Evolutionary conservation across 805 yeast genomes (phyloP), one percentile per base, ranked within the genome.

Genomic region (Spencermartinsiella europaea): DNA sequence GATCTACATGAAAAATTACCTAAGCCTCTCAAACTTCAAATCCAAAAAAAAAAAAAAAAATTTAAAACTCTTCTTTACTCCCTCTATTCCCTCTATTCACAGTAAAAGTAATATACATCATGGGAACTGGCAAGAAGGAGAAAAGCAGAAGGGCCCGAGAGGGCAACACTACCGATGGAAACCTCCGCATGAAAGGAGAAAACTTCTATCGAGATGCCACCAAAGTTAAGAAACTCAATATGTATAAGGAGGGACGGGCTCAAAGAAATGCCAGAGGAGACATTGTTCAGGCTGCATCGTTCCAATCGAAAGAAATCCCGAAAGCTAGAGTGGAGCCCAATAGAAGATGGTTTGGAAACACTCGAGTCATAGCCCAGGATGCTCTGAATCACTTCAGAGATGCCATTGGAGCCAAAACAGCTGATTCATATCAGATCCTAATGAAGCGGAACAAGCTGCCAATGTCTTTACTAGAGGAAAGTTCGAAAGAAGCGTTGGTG

Each of bases 361-460:
- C 99, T 12, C 79, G 99, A 62, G 99, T 91, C 35, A 91, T 91
- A 61, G 91, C 97, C 3, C 99, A 91, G 66, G 96, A 93, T 73
- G 96, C 98, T 1, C 72, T 91, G 59, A 73, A 84, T 22, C 98
- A 93, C 70, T 91, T 91, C 71, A 77, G 99, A 65, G 93, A 86
- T 56, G 97, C 97, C 5, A 75, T 91, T 70, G 95, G 93, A 40
- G 95, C 83, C 52, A 85, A 84, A 59, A 77, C 83, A 58, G 74
- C 81, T 55, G 95, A 91, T 60, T 72, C 81, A 3, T 91, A 89
- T 65, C 95, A 90, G 60, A 95, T 91, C 37, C 70, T 91, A 48
- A 69, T 91, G 63, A 82, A 84, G 62, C 79, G 96, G 67, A 91
- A 91, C 67, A 91, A 88, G 66, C 74, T 91, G 51, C 99, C 99